Base-by-base conservation (phyloP, 148 eudicot species). In the Rhododendron mucronatum region DNA sequence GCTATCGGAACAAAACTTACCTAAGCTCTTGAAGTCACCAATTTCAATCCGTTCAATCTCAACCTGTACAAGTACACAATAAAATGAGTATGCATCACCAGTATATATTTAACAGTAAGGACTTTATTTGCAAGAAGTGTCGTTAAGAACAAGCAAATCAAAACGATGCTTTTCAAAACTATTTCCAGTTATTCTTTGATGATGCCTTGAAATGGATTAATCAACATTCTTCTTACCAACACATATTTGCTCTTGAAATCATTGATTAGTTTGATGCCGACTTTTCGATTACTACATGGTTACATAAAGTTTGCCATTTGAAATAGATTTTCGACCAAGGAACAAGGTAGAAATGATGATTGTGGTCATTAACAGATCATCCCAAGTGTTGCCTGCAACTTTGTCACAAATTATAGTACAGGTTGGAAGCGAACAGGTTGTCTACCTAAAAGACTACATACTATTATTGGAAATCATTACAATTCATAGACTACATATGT, bases 31-130 rank as follows among this genome's bases (percentile, higher is more conserved):
- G 85, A 89, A 89, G 87, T 91, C 92, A 57, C 98, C 96, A 85
- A 91, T 87, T 84, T 95, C 97, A 80, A 95, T 92, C 85, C 92
- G 91, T 89, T 97, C 99, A 87, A 95, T 94, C 88, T 97, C 98
- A 86, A 93, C 94, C 99, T 97, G 92, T 77, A 87, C 30, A 86
- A 53, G 63, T 48, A 78, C 33, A 39, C 75, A 53, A 73, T 28
- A 48, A 85, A 82, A 86, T 8, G 33, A 30, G 51, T 45, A 33
- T 23, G 55, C 76, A 39, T 47, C 7, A 77, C 67, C 37, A 78
- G 28, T 18, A 76, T 47, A 61, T 82, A 57, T 59, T 23, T 0
- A 53, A 85, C 61, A 55, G n/a, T 35, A 51, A 41, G 18, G 9
- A 75, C 48, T 84, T 75, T 6, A 75, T 63, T 20, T 74, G n/a